Evolutionary conservation across 2,329 filamentous ascomycete genomes (phyloP), one percentile per base, ranked within the genome.

Genomic region (Calonectria pteridis): DNA sequence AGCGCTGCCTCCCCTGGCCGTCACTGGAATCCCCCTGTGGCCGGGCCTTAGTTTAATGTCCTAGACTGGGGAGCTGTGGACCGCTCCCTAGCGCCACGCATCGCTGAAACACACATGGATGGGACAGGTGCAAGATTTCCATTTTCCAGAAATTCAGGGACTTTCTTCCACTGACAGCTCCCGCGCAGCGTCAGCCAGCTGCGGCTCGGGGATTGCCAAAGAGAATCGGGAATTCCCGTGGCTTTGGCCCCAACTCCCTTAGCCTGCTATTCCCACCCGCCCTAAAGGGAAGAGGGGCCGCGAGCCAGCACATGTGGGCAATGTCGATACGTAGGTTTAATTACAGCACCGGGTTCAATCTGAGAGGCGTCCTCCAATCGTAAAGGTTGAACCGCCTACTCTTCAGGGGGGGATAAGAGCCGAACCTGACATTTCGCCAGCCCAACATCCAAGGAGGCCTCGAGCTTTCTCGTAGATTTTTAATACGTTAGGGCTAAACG

Each of bases 41-140:
- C 49, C 58, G 55, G 55, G 55, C 23, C 23, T 65, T 63, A 65
- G 67, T 62, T 58, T 53, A 62, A 51, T 51, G 58, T 58, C 28
- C 58, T 67, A 49, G 67, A 28, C 55, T 53, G 71, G 59, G 66
- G 29, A 40, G 31, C 46, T n/a, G 65, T 67, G 59, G 58, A 28
- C 18, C 37, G n/a, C 51, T 23, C 29, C 49, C 40, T 53, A 67
- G 65, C 65, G 63, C 72, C 67, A 71, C 63, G 73, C 73, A 43
- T 69, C 70, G 40, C 71, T 79, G 77, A 79, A 79, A 79, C 75
- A 65, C 75, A 65, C 51, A 63, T 63, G 72, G 69, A 51, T 46
- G 43, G 63, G 73, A 63, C 72, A 63, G 72, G 58, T 67, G 43
- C 62, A 64, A 40, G 18, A 40, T 62, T 18, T 62, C 31, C 37